phyloP scores from a whole-genome alignment of 768 basidiomycete genomes.

The Mycena alexandri region DNA sequence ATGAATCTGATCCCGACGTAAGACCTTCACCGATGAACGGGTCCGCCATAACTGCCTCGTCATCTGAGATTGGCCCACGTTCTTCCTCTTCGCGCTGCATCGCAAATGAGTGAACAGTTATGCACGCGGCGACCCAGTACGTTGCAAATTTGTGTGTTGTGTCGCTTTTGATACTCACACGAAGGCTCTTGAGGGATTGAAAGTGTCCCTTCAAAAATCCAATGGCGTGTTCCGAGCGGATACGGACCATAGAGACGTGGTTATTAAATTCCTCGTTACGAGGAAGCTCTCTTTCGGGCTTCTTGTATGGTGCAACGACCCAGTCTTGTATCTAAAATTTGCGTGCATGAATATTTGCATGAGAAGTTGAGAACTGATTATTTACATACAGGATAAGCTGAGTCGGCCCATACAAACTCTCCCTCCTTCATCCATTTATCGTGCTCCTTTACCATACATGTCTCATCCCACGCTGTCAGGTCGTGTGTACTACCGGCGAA shows the following conservation, averaged over 20 bases:
- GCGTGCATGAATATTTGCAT: too few relatives aligned
- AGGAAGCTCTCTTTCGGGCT: not conserved
- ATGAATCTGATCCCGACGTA: too few relatives aligned
- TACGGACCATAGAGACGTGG: conserved; percentile 42
- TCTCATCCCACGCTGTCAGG: conserved; percentile 46
- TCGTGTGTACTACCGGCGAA: conserved; percentile 51
- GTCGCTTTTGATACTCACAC: conserved; percentile 41
- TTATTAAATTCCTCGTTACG: conserved; percentile 43
- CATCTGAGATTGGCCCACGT: too few relatives aligned
- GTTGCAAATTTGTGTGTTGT: conserved; percentile 37
- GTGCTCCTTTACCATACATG: conserved; percentile 41
- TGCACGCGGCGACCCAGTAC: conserved; percentile 47
- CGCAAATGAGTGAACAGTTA: conserved; percentile 48
- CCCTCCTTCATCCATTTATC: conserved; percentile 27
- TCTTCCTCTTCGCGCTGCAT: conserved; percentile 28
- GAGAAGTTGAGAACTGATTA: conserved; percentile 34
- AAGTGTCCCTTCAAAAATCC: conserved; percentile 48
- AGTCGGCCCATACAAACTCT: conserved; percentile 50
- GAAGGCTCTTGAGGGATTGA: conserved; percentile 43
- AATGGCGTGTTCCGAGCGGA: conserved; percentile 47
- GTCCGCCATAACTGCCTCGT: too few relatives aligned
- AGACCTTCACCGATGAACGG: too few relatives aligned
- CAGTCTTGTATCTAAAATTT: too few relatives aligned
- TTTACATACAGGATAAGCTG: conserved; percentile 44
- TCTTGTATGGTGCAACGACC: not conserved